Conservation (phyloP, 2,329 filamentous ascomycete species). For the Raffaelea albimanens region DNA sequence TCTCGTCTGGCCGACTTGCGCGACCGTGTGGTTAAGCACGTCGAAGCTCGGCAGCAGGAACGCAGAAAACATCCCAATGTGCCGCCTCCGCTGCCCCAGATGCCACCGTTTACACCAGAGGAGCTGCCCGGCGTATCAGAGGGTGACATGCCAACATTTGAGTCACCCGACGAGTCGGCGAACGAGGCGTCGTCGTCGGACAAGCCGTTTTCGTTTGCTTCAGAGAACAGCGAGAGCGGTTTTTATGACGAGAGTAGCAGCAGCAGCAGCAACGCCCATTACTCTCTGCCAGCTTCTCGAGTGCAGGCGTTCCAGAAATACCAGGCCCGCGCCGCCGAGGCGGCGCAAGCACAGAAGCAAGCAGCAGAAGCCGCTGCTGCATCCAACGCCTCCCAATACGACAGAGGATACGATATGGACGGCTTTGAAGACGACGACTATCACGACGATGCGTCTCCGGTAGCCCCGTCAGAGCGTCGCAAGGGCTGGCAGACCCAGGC, state of each 20-base stretch:
- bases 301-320: too few relatives aligned
- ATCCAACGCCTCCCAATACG: background rate
- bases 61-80: background rate
- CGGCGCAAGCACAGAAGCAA: too few relatives aligned
- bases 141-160: too few relatives aligned
- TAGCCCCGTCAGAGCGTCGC: conserved; percentile 7
- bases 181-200: too few relatives aligned
- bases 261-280: too few relatives aligned
- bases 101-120: background rate
- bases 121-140: background rate
- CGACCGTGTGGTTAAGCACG: conserved; percentile 1
- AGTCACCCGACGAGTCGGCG: too few relatives aligned
- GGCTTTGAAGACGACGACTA: background rate
- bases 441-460: conserved; percentile 14
- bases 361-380: background rate
- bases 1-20: conserved; percentile 9
- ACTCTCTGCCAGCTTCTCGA: too few relatives aligned
- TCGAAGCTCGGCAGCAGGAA: background rate
- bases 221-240: too few relatives aligned
- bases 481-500: conserved; percentile 2
- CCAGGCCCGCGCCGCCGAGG: too few relatives aligned
- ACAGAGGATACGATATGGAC: background rate
- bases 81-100: background rate
- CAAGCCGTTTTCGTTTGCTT: too few relatives aligned
- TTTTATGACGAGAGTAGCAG: too few relatives aligned